phyloP scores from a whole-genome alignment of 495 filamentous ascomycete genomes.

The Zalerion maritima region DNA sequence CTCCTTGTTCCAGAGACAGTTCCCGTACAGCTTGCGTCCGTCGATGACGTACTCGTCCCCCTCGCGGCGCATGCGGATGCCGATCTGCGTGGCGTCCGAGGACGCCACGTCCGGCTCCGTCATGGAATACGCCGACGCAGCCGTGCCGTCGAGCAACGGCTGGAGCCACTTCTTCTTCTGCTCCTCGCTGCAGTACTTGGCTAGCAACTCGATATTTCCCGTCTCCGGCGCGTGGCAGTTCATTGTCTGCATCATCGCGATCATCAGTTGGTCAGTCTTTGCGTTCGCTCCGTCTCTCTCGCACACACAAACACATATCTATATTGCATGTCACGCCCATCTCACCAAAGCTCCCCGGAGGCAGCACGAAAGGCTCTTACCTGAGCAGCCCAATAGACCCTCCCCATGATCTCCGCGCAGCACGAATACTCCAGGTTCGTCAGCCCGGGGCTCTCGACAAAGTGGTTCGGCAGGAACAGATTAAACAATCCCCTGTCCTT shows the following conservation, averaged over 20 bases:
- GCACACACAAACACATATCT: too few relatives aligned
- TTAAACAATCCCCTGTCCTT: constrained; percentile 24
- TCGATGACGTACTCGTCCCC: constrained; percentile 23
- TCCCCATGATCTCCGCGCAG: constrained; percentile 27
- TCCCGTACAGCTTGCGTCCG: constrained; percentile 27
- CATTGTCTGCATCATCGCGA: constrained; percentile 22
- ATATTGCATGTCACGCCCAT: too few relatives aligned
- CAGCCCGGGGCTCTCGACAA: constrained; percentile 23
- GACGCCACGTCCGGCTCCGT: constrained; percentile 26
- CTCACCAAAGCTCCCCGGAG: too few relatives aligned
- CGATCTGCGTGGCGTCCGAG: constrained; percentile 25
- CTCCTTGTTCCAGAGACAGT: constrained; percentile 20
- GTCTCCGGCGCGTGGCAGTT: constrained; percentile 30
- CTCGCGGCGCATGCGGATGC: constrained; percentile 17
- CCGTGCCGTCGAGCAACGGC: constrained; percentile 23
- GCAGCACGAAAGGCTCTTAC: too few relatives aligned
- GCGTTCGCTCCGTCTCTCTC: too few relatives aligned
- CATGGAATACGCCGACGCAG: constrained; percentile 24
- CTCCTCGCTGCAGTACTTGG: constrained; percentile 26
- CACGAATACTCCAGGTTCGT: constrained; percentile 28
- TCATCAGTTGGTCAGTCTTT: too few relatives aligned
- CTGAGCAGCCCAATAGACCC: constrained; percentile 23
- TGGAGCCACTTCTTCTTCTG: constrained; percentile 28
- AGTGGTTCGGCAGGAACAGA: constrained; percentile 25
- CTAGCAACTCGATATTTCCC: constrained; percentile 28